These are phyloP conservation scores for Fusarium cyanostomum DNA, from an alignment of 2,329 filamentous ascomycete genomes.

Conservation along the genomic window DNA sequence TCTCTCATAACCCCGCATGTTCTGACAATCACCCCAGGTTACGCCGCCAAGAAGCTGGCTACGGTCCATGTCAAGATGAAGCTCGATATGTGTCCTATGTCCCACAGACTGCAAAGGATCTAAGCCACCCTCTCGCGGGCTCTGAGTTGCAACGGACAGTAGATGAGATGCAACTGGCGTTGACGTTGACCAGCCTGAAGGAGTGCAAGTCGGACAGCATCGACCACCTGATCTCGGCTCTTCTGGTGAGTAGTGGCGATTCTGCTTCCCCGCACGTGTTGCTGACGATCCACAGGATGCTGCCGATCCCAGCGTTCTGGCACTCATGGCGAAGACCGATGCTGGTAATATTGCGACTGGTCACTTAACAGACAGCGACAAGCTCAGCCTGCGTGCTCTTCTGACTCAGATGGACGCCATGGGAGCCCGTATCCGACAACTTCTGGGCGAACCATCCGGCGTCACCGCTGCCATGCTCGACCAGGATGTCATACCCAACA, in stretches of 20 bases:
- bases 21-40: slow-evolving; percentile 44
- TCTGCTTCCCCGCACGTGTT: background rate
- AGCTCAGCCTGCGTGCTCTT: slow-evolving; percentile 58
- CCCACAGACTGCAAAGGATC: slow-evolving; percentile 35
- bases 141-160: slow-evolving; percentile 58
- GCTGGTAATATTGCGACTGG: slow-evolving; percentile 54
- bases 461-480: slow-evolving; percentile 31
- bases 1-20: background rate
- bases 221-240: slow-evolving; percentile 64
- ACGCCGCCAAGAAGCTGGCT: slow-evolving; percentile 52
- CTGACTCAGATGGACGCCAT: slow-evolving; percentile 59
- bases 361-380: slow-evolving; percentile 55
- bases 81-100: slow-evolving; percentile 45
- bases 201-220: slow-evolving; percentile 60
- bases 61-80: slow-evolving; percentile 46
- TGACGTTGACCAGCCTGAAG: slow-evolving; percentile 69
- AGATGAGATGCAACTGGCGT: slow-evolving; percentile 71
- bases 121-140: slow-evolving; percentile 39
- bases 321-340: slow-evolving; percentile 60
- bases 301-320: slow-evolving; percentile 56
- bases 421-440: slow-evolving; percentile 52
- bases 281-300: slow-evolving; percentile 49
- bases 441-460: slow-evolving; percentile 48
- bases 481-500: slow-evolving; percentile 39
- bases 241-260: slow-evolving; percentile 65